A percentile compares a stretch with the other conserved stretches of the same genome.
These are phyloP conservation scores for Apiotrichum gracile DNA, from an alignment of 1,284 basidiomycete species.

Conservation along the genomic window DNA sequence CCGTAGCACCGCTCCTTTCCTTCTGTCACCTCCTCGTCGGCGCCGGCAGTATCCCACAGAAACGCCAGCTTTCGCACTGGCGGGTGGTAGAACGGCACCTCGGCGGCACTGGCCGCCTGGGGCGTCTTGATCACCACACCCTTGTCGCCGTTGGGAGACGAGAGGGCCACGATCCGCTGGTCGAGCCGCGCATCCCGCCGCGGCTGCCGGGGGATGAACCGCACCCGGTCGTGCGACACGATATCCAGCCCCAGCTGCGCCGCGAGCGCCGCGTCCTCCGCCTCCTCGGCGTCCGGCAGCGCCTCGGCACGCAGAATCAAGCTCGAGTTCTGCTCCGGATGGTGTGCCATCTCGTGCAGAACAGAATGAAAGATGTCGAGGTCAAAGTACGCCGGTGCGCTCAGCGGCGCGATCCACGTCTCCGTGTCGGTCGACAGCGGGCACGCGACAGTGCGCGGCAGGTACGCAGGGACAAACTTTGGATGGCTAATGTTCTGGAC, in stretches of 20 bases:
- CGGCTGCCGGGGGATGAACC: conserved; percentile 41
- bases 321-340: conserved; percentile 44
- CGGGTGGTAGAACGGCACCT: conserved; percentile 46
- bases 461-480: conserved; percentile 17
- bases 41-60: conserved; percentile 22
- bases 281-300: conserved; percentile 8
- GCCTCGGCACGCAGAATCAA: conserved; percentile 42
- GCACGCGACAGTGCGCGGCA: not conserved
- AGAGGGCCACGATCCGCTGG: conserved; percentile 18
- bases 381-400: conserved; percentile 30
- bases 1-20: conserved; percentile 4
- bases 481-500: conserved; percentile 10
- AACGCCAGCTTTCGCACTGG: conserved; percentile 37
- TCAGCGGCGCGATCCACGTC: conserved; percentile 21
- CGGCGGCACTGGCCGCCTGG: conserved; percentile 20
- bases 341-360: conserved; percentile 31
- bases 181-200: conserved; percentile 34
- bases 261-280: conserved; percentile 4
- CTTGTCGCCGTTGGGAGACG: conserved; percentile 1
- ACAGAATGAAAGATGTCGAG: conserved; percentile 30
- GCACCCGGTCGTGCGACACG: conserved; percentile 24
- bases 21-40: not conserved
- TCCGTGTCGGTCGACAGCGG: conserved; percentile 4
- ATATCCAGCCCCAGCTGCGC: conserved; percentile 18
- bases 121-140: conserved; percentile 37